Base-by-base conservation (phyloP, 2,329 filamentous ascomycete genomes). In the Aspergillus persii region DNA sequence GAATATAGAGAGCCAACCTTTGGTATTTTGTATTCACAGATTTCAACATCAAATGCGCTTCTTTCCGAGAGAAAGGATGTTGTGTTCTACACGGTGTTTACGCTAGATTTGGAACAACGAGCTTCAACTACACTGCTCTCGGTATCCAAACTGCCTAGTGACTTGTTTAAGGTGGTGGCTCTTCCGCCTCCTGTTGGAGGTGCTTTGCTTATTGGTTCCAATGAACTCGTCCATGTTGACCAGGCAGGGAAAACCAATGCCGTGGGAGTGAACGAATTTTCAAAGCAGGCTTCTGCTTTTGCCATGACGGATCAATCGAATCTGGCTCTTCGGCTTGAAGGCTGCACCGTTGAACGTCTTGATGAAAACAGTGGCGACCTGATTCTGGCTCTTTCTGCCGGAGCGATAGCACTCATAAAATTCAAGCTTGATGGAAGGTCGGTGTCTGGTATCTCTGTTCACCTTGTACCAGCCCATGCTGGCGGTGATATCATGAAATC, bases 1-100 rank as follows among this genome's bases (percentile, higher is more conserved):
- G 94, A 98, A 79, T 99, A 99, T 76, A 89, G 95, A 74, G 95
- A 98, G 76, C 94, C 95, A 11, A 99, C 95, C 0, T 96, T 99
- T 78, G 95, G 94, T 58, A 93, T 99, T 61, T 82, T 99, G 47
- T 95, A 92, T 50, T 91, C 93, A 1, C 88, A 87, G 54, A 80
- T 86, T 63, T 83, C 88, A 39, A 86, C 89, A 12, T 93, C 92
- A n/a, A 82, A 84, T 57, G 88, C 91, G 3, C 80, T 98, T 55
- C 77, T 88, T 29, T 79, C 84, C 63, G 90, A 92, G 69, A 86
- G 92, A 64, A 95, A 89, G 70, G 95, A 99, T 72, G 86, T 91
- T 66, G 81, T 96, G 51, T 89, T 88, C 18, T 99, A 97, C 78
- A 92, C 92, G 71, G 94, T 99, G 62, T 96, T 97, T 71, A 97